A percentile compares a stretch with the other conserved stretches of the same genome.
Conservation (phyloP, 2,329 filamentous ascomycete genomes). For the Pestalotiopsis sp. region DNA sequence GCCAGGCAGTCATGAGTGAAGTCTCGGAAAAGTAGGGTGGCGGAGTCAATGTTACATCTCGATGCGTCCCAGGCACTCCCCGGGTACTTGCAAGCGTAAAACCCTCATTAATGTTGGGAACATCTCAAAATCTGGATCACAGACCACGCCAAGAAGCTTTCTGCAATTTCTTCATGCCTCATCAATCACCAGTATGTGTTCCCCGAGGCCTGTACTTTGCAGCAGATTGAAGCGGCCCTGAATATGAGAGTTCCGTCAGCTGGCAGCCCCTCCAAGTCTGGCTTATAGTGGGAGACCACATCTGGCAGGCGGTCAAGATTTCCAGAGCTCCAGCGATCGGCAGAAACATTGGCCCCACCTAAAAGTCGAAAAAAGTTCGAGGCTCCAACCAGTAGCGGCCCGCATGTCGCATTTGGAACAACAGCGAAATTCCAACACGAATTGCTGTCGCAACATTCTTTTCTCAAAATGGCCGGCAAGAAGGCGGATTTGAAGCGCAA, state of each 20-base stretch:
- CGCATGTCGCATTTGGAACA: neutral
- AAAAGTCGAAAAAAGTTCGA: conserved; percentile 3
- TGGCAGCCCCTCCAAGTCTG: neutral
- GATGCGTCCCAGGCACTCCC: no score
- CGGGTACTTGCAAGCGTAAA: no score
- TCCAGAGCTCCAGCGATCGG: neutral
- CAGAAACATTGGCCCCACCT: conserved; percentile 8
- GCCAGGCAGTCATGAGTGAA: neutral
- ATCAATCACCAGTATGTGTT: no score
- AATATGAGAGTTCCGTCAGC: no score
- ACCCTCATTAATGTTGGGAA: no score
- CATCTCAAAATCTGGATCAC: no score
- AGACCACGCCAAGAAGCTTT: no score
- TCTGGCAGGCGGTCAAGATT: conserved; percentile 9
- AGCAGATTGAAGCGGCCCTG: no score
- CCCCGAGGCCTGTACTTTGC: no score
- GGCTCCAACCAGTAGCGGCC: neutral
- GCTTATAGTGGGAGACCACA: neutral
- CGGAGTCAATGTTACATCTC: no score
- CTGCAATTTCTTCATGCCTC: no score
- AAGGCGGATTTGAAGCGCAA: conserved; percentile 63
- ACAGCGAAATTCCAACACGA: neutral
- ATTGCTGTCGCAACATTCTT: conserved; percentile 5
- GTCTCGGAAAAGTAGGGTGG: no score
- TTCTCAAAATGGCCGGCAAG: conserved; percentile 38